These are phyloP conservation scores for Coemansia sp. DNA, from an alignment of 192 early-diverging fungal genomes.

Conservation along the genomic window DNA sequence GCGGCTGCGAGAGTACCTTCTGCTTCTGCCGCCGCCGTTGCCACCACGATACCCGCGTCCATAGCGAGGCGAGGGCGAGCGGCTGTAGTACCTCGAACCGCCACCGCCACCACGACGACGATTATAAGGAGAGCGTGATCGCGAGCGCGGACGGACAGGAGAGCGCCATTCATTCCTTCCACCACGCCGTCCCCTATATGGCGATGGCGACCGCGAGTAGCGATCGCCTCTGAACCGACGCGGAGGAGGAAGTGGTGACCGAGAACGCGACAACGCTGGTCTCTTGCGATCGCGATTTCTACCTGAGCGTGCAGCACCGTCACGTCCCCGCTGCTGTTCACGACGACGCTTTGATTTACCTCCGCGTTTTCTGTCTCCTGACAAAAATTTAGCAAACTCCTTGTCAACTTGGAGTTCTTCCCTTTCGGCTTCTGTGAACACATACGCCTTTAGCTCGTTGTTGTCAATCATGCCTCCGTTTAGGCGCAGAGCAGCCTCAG, in stretches of 20 bases:
- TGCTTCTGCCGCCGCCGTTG: constrained; percentile 19
- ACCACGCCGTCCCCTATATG: constrained; percentile 17
- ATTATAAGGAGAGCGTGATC: constrained; percentile 31
- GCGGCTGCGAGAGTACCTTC: constrained; percentile 32
- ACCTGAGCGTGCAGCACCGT: neutral
- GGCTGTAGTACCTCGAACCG: constrained; percentile 15
- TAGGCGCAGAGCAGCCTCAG: no score
- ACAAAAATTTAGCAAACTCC: no score
- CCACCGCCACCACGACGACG: constrained; percentile 16
- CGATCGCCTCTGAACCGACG: constrained; percentile 9
- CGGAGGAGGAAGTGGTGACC: neutral
- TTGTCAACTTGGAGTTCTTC: no score
- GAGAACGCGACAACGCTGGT: constrained; percentile 12
- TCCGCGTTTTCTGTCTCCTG: no score
- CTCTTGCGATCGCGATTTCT: neutral
- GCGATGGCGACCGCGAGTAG: constrained; percentile 35
- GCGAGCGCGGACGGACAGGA: constrained; percentile 17
- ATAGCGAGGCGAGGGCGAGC: constrained; percentile 41
- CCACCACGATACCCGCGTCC: constrained; percentile 9
- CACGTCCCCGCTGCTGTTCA: no score
- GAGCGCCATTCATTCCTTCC: constrained; percentile 22
- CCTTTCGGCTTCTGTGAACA: no score
- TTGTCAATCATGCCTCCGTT: no score
- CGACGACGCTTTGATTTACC: no score
- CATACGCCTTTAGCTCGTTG: no score